A percentile compares a stretch with the other conserved stretches of the same genome.
Conservation (phyloP, 75 land plant species). For the Cryptomeria japonica region DNA sequence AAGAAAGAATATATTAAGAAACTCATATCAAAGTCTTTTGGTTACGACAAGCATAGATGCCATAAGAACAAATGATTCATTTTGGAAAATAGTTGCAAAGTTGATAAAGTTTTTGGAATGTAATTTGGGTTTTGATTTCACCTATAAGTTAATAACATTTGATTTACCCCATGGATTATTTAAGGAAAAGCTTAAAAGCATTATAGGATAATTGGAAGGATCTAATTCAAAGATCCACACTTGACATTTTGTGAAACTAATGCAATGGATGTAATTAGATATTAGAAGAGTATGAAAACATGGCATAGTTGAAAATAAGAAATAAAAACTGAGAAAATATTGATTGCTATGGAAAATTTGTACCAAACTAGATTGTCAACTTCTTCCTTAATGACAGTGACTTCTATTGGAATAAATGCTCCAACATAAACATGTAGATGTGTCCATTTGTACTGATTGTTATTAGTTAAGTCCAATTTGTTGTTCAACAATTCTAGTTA, state of each 20-base stretch:
- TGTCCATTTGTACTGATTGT: no score
- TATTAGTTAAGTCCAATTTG: no score
- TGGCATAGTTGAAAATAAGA: background rate
- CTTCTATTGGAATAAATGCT: no score
- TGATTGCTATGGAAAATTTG: background rate
- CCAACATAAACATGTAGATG: no score
- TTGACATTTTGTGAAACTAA: background rate
- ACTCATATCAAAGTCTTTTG: background rate
- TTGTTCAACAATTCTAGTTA: no score
- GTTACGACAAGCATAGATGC: conserved; percentile 10
- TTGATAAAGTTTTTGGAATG: background rate
- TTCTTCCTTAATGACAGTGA: no score
- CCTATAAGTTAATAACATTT: background rate
- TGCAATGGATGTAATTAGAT: background rate
- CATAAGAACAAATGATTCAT: background rate
- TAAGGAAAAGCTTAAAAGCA: background rate
- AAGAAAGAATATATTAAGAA: no score
- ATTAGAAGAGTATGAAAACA: background rate
- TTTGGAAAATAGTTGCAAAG: background rate
- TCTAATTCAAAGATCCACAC: background rate
- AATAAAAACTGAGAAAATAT: background rate
- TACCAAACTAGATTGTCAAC: no score
- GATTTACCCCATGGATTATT: background rate
- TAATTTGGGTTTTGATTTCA: background rate
- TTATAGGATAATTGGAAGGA: background rate